Percentiles rank a stretch among this genome's conserved stretches.
phyloP scores from a whole-genome alignment of 352 stramenopile genomes.

The Phytophthora lateralis region DNA sequence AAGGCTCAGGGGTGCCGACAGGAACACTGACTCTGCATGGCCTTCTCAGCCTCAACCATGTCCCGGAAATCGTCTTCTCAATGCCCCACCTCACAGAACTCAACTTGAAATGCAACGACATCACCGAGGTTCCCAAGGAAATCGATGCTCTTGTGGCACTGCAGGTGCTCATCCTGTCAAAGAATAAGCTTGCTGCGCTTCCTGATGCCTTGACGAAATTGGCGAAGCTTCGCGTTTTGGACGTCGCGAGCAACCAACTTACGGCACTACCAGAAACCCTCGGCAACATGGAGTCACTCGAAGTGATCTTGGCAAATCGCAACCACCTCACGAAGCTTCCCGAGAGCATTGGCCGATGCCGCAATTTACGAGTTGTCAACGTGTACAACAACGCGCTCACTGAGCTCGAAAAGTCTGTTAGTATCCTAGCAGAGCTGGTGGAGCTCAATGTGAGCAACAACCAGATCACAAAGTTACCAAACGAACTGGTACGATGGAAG shows the following conservation, averaged over 20 bases:
- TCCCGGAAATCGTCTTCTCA: slow-evolving; percentile 64
- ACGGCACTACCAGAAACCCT: slow-evolving; percentile 49
- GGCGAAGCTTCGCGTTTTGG: slow-evolving; percentile 49
- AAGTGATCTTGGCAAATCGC: slow-evolving; percentile 55
- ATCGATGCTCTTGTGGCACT: slow-evolving; percentile 55
- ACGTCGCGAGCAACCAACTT: slow-evolving; percentile 66
- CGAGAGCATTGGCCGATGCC: slow-evolving; percentile 55
- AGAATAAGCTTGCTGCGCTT: slow-evolving; percentile 70
- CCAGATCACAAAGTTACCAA: slow-evolving; percentile 42
- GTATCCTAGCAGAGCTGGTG: slow-evolving; percentile 57
- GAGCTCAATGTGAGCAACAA: slow-evolving; percentile 83
- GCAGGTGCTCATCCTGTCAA: slow-evolving; percentile 53
- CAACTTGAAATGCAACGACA: slow-evolving; percentile 71
- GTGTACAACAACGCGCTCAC: slow-evolving; percentile 81
- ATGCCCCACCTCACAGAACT: slow-evolving; percentile 68
- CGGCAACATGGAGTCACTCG: slow-evolving; percentile 55
- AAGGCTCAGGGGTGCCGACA: slow-evolving; percentile 38
- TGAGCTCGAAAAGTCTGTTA: slow-evolving; percentile 51
- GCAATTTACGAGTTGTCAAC: slow-evolving; percentile 61
- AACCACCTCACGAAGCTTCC: slow-evolving; percentile 62
- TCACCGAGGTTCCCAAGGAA: slow-evolving; percentile 57
- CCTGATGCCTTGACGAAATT: slow-evolving; percentile 53
- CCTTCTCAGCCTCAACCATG: slow-evolving; percentile 49
- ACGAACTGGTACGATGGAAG: slow-evolving; percentile 48
- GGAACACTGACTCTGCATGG: slow-evolving; percentile 62